These are phyloP conservation scores for Luvunga scandens DNA, from an alignment of 345 rosid species.

Conservation along the genomic window DNA sequence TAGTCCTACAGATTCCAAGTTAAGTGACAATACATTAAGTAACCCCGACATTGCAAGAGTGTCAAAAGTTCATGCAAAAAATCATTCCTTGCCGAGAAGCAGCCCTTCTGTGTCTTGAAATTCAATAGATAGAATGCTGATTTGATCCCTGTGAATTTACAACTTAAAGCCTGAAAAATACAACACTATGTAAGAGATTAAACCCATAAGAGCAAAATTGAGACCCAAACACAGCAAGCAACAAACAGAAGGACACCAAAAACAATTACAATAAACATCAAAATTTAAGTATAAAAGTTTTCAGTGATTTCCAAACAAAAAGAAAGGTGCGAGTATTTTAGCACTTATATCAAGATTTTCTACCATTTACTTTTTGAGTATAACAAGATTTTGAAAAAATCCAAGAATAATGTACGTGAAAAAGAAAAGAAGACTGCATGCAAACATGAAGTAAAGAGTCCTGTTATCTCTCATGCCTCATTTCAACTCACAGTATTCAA, in stretches of 20 bases:
- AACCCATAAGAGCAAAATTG: not conserved
- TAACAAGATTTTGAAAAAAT: not conserved
- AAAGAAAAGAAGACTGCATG: not conserved
- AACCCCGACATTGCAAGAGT: conserved; percentile 80
- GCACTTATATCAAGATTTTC: not conserved
- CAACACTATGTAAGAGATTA: conserved; percentile 25
- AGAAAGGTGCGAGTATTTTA: not conserved
- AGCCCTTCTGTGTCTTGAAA: conserved; percentile 38
- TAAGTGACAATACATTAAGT: conserved; percentile 62
- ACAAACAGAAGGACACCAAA: not conserved
- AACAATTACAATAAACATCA: not conserved
- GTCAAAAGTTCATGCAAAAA: conserved; percentile 52
- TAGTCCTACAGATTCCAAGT: conserved; percentile 9
- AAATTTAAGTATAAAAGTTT: not conserved
- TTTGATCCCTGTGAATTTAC: conserved; percentile 17
- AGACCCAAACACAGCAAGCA: not conserved
- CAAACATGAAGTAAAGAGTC: not conserved
- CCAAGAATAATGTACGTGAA: not conserved
- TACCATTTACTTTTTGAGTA: not conserved
- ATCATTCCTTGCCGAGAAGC: conserved; percentile 52
- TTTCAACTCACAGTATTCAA: not conserved
- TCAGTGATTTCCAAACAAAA: not conserved
- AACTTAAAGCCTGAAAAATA: conserved; percentile 42
- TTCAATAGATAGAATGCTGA: conserved; percentile 27
- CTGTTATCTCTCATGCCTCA: not conserved